A percentile compares a stretch with the other conserved stretches of the same genome.
phyloP scores from a whole-genome alignment of 1,139 yeast species.

The Suhomyces kunorum region DNA sequence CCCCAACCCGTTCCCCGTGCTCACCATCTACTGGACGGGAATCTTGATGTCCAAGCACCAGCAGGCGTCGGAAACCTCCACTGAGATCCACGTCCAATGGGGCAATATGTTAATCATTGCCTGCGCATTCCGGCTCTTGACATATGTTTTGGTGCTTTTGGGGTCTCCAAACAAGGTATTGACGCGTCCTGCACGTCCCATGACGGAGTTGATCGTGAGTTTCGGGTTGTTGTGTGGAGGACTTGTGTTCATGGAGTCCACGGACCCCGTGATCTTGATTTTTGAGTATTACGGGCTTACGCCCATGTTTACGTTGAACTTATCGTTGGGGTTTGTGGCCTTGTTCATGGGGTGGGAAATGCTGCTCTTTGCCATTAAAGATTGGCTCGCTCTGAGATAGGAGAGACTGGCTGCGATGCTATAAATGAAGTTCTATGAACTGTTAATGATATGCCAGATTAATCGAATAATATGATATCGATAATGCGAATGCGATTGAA shows the following conservation, averaged over 20 bases:
- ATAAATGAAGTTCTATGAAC: too few species aligned
- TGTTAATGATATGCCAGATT: too few species aligned
- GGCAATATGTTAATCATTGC: constrained; percentile 79
- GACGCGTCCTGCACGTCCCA: constrained; percentile 59
- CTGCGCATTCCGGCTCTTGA: constrained; percentile 69
- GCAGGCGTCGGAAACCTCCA: constrained; percentile 77
- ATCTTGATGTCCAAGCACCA: constrained; percentile 93
- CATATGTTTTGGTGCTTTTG: constrained; percentile 64
- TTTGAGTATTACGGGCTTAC: constrained; percentile 85
- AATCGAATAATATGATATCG: too few species aligned
- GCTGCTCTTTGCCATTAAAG: constrained; percentile 65
- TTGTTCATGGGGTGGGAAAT: constrained; percentile 91
- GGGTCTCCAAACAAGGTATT: constrained; percentile 33
- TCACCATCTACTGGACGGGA: constrained; percentile 96
- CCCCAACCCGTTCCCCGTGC: constrained; percentile 90
- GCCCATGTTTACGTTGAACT: constrained; percentile 85
- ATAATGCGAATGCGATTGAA: too few species aligned
- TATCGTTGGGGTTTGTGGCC: constrained; percentile 76
- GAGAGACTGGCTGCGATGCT: too few species aligned
- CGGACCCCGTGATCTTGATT: constrained; percentile 79
- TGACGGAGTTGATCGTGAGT: constrained; percentile 78
- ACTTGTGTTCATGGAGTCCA: constrained; percentile 84
- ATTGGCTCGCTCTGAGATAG: constrained; percentile 49
- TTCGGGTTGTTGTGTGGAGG: constrained; percentile 89
- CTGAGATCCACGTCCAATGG: constrained; percentile 88